phyloP scores from a whole-genome alignment of 352 stramenopile species.

The Pythium pyrilobum region DNA sequence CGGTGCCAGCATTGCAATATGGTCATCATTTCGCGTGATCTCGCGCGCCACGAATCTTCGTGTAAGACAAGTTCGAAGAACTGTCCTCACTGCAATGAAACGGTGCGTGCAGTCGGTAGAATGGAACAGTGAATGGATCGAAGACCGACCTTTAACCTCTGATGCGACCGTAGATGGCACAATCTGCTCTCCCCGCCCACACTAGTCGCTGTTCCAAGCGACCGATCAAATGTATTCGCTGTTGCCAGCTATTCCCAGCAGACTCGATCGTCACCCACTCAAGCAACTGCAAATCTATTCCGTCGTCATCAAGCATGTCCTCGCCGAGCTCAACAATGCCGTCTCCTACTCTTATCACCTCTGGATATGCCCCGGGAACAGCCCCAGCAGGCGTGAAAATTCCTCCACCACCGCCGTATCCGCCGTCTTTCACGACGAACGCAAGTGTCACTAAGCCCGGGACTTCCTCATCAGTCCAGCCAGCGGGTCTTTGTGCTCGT shows the following conservation, averaged over 20 bases:
- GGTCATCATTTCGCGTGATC: conserved; percentile 69
- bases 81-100: conserved; percentile 67
- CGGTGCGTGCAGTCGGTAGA: conserved; percentile 22
- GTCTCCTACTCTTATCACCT: not conserved
- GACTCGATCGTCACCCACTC: conserved; percentile 71
- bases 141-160: too few species aligned
- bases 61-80: conserved; percentile 62
- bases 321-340: not conserved
- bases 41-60: conserved; percentile 52
- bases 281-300: conserved; percentile 59
- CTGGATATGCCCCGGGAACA: not conserved
- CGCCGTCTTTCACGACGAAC: conserved; percentile 18
- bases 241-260: conserved; percentile 66
- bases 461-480: not conserved
- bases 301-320: not conserved
- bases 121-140: not conserved
- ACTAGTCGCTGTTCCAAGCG: conserved; percentile 61
- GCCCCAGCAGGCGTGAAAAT: conserved; percentile 22
- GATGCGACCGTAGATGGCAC: conserved; percentile 40
- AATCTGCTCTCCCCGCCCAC: conserved; percentile 37
- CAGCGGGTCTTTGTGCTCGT: too few species aligned
- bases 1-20: conserved; percentile 80
- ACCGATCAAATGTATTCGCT: conserved; percentile 81
- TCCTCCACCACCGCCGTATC: conserved; percentile 42
- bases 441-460: not conserved